Evolutionary conservation across 805 yeast species (phyloP), one percentile per base, ranked within the genome.

Genomic region (Candida jianshihensis): DNA sequence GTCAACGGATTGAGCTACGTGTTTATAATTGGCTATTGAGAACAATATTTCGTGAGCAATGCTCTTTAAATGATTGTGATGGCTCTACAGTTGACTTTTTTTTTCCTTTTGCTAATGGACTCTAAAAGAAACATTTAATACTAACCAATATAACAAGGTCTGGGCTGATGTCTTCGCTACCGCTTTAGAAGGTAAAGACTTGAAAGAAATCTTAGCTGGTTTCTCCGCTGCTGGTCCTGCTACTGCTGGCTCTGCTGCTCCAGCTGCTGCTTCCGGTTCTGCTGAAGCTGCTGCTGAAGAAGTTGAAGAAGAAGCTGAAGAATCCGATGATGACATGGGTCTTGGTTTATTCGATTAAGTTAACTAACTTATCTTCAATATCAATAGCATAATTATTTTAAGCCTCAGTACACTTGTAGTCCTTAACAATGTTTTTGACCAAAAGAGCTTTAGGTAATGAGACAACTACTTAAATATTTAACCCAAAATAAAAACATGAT

Each of bases 301-400:
- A 54, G 81, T 57, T 47, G 81, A 66, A 58, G 78, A 66, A 58
- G 76, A 63, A 42, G 66, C 62, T 51, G 85, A 78, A 64, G 83
- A 74, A 64, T 75, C 80, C 49, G 87, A 79, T 63, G 86, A 78
- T 59, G 92, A 81, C 70, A 81, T 83, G 90, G 90, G 90, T 57
- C 78, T 83, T 81, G 90, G 90, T 72, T 77, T 83, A 71, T 83
- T 83, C 75, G 94, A 82, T 71, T 83, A 83, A 71, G 24, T 13
- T 16, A 16, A 16, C 18, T 29, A 29, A 29, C 19, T 5, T 13
- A 3, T 29, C n/a, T 14, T 29, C 16, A 19, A 29, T 19, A 24
- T 24, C 26, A 24, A 29, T 24, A 29, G 31, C 31, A 29, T 29
- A 28, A 16, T 10, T 20, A 20, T 20, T 20, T 7, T n/a, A n/a